Evolutionary conservation across 345 rosid genomes (phyloP), one percentile per base, ranked within the genome.

Genomic region (Abelmoschus esculentus): DNA sequence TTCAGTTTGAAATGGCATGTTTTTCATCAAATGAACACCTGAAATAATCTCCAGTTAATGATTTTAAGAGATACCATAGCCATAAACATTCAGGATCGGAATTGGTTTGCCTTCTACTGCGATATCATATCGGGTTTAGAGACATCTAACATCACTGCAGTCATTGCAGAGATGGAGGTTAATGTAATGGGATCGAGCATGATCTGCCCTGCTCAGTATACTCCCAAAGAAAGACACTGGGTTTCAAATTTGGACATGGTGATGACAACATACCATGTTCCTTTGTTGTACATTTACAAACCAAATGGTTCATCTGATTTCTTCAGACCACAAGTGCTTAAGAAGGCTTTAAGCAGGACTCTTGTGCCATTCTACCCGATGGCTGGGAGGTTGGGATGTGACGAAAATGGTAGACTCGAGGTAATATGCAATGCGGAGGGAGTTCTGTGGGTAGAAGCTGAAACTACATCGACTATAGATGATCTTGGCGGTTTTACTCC

Each of bases 341-440:
- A 49, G 53, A 17, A 49, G 53, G 53, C 53, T 49, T 49, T 15
- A 49, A 49, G 53, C 53, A 49, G 6, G 53, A 49, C 18, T 49
- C 53, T 49, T 14, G 18, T 49, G 18, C 53, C 15, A 4, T 49
- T 49, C 53, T 49, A 49, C 12, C 53, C 18, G 1, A 49, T 49
- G 53, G 7, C 53, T 49, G 53, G 53, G 53, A 49, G 53, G 53
- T 49, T 49, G 53, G 17, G 53, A 49, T 6, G 53, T 49, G 53
- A 49, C 15, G 18, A 14, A 14, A 49, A 49, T 49, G 53, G 53
- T 14, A 49, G 87, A n/a, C 32, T 75, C 49, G 61, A 80, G 68
- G 74, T 84, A 2, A 0, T 19, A 3, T 81, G 87, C 31, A 80
- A 83, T 13, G 75, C 69, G 0, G 53, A 75, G 7, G 87, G 81